These are phyloP conservation scores for Anisogramma anomala DNA, from an alignment of 2,329 filamentous ascomycete species.

Conservation along the genomic window DNA sequence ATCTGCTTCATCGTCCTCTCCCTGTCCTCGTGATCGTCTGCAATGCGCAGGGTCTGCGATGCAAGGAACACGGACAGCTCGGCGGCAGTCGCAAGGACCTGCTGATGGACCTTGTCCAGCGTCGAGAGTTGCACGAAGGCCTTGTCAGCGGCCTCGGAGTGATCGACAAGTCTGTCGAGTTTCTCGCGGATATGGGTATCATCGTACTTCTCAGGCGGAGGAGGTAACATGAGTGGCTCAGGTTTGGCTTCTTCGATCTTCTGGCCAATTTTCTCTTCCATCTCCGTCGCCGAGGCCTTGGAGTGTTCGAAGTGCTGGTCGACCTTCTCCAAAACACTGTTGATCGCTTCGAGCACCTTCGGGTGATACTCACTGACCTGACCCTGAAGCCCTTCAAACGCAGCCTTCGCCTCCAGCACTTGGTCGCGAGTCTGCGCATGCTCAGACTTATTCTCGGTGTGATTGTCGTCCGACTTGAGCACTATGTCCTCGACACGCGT, in stretches of 20 bases:
- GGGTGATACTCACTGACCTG: constrained; percentile 77
- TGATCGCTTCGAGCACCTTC: constrained; percentile 74
- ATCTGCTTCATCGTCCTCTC: constrained; percentile 72
- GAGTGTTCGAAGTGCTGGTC: constrained; percentile 83
- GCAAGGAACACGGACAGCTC: constrained; percentile 77
- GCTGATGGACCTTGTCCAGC: constrained; percentile 77
- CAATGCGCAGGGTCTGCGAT: constrained; percentile 61
- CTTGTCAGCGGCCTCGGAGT: constrained; percentile 54
- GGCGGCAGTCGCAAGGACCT: constrained; percentile 72
- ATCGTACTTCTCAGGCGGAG: constrained; percentile 46
- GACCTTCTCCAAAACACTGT: constrained; percentile 73
- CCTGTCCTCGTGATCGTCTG: constrained; percentile 66
- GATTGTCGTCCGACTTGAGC: constrained; percentile 61
- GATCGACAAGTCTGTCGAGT: constrained; percentile 42
- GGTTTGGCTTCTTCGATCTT: constrained; percentile 51
- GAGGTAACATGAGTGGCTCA: constrained; percentile 46
- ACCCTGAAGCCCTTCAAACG: constrained; percentile 64
- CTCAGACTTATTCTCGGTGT: constrained; percentile 62
- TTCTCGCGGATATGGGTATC: constrained; percentile 21
- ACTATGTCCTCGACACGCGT: constrained; percentile 70
- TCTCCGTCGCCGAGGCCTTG: constrained; percentile 47
- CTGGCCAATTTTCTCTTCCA: constrained; percentile 47
- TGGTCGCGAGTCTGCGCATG: constrained; percentile 76
- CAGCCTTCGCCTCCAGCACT: constrained; percentile 60
- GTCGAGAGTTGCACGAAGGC: constrained; percentile 66